Percentiles rank a stretch among this genome's conserved stretches.
These are phyloP conservation scores for Puccinia hordei DNA, from an alignment of 1,284 basidiomycete genomes.

Conservation along the genomic window DNA sequence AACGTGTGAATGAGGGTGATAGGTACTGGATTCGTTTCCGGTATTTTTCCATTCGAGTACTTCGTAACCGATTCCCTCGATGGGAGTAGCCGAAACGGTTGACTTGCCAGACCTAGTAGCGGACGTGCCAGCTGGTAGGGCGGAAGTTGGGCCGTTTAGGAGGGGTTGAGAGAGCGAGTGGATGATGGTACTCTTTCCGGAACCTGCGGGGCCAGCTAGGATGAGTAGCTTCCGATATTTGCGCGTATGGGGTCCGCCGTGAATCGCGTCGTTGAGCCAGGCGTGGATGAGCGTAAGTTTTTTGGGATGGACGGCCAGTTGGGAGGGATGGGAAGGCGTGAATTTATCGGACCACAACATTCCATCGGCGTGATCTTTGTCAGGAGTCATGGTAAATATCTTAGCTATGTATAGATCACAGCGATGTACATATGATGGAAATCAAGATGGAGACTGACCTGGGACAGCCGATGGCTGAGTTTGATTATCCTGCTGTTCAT, in stretches of 20 bases:
- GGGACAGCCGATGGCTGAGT: background rate
- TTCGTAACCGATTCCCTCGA: slow-evolving; percentile 25
- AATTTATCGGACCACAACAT: slow-evolving; percentile 39
- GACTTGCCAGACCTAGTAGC: background rate
- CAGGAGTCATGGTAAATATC: background rate
- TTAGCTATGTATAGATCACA: no score
- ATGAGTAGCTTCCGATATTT: slow-evolving; percentile 39
- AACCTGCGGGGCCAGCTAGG: slow-evolving; percentile 32
- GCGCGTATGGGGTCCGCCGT: slow-evolving; percentile 14
- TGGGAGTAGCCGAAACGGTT: background rate
- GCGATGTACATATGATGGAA: background rate
- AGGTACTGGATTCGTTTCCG: slow-evolving; percentile 16
- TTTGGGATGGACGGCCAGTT: slow-evolving; percentile 48
- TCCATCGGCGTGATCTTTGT: background rate
- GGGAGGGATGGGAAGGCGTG: slow-evolving; percentile 1
- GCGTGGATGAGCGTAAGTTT: slow-evolving; percentile 10
- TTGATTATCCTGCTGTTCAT: background rate
- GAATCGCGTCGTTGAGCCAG: slow-evolving; percentile 41
- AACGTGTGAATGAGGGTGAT: background rate
- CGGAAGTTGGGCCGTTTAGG: background rate
- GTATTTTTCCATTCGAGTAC: slow-evolving; percentile 42
- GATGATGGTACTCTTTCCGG: slow-evolving; percentile 43
- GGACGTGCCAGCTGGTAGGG: background rate
- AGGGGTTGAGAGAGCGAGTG: slow-evolving; percentile 4
- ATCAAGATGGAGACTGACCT: background rate